phyloP scores from a whole-genome alignment of 495 filamentous ascomycete species.

The Aspergillus affinis region DNA sequence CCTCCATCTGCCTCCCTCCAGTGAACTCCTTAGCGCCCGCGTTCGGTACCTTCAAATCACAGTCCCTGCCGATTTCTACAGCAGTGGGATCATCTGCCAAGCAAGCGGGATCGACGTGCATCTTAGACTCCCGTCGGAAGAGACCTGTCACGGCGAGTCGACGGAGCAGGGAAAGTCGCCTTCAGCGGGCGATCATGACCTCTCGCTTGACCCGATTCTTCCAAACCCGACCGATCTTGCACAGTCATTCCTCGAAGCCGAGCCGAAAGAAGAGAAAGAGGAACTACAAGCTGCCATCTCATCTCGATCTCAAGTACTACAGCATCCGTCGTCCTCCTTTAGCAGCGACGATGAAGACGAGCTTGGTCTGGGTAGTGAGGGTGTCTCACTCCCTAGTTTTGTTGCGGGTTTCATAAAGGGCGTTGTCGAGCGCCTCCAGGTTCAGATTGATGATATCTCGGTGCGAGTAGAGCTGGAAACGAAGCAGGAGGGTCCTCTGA shows the following conservation, averaged over 20 bases:
- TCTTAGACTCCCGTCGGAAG: conserved; percentile 42
- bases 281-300: conserved; percentile 76
- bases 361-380: conserved; percentile 66
- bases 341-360: conserved; percentile 63
- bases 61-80: conserved; percentile 78
- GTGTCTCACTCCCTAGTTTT: conserved; percentile 74
- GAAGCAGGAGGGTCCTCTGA: conserved; percentile 42
- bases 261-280: conserved; percentile 70
- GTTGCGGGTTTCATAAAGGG: conserved; percentile 81
- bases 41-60: conserved; percentile 71
- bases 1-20: conserved; percentile 66
- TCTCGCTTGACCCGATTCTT: conserved; percentile 36
- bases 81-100: conserved; percentile 73
- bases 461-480: conserved; percentile 61
- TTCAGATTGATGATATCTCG: conserved; percentile 66
- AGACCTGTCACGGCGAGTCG: conserved; percentile 17
- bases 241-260: conserved; percentile 80
- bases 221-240: conserved; percentile 83
- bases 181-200: conserved; percentile 10
- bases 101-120: conserved; percentile 73
- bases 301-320: conserved; percentile 55
- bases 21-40: conserved; percentile 68
- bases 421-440: conserved; percentile 73
- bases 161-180: neutral
- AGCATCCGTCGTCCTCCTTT: conserved; percentile 43